Evolutionary conservation across 495 filamentous ascomycete species (phyloP).

Genomic region (Barbatosphaeria neglecta): DNA sequence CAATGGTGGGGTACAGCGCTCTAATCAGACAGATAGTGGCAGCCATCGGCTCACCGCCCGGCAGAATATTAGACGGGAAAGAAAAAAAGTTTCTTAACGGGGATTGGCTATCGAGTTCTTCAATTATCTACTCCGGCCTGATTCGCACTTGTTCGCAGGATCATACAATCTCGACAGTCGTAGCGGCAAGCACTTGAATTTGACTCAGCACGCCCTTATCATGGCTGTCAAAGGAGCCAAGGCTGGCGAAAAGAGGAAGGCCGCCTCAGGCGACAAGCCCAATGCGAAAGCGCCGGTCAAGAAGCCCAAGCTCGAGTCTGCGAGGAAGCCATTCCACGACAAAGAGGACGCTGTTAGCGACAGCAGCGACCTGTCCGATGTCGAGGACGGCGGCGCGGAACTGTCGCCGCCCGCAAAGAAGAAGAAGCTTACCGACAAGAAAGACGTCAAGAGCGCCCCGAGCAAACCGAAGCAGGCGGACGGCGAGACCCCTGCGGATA

Average conservation of each 20-base stretch:
- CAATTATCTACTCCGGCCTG: background rate
- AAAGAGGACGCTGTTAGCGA: constrained; percentile 21
- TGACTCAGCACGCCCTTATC: background rate
- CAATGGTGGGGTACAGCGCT: constrained; percentile 4
- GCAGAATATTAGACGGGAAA: constrained; percentile 12
- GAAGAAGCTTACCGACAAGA: constrained; percentile 6
- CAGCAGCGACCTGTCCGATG: constrained; percentile 22
- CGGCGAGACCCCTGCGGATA: constrained; percentile 6
- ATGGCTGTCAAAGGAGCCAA: constrained; percentile 19
- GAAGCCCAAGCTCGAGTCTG: constrained; percentile 31
- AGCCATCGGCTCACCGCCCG: constrained; percentile 36
- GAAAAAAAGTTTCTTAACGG: background rate
- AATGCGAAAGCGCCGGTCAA: constrained; percentile 20
- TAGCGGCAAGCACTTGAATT: no score
- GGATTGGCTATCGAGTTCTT: background rate
- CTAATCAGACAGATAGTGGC: no score
- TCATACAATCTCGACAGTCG: no score
- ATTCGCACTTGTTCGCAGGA: no score
- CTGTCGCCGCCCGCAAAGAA: constrained; percentile 2
- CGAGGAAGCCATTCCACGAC: constrained; percentile 16
- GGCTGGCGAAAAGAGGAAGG: constrained; percentile 28
- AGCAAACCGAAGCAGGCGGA: constrained; percentile 8
- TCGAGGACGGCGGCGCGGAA: constrained; percentile 19
- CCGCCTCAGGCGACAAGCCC: constrained; percentile 21
- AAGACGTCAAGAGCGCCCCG: constrained; percentile 4